Evolutionary conservation across 345 rosid species (phyloP).

Genomic region (Eucalyptus curtisii): DNA sequence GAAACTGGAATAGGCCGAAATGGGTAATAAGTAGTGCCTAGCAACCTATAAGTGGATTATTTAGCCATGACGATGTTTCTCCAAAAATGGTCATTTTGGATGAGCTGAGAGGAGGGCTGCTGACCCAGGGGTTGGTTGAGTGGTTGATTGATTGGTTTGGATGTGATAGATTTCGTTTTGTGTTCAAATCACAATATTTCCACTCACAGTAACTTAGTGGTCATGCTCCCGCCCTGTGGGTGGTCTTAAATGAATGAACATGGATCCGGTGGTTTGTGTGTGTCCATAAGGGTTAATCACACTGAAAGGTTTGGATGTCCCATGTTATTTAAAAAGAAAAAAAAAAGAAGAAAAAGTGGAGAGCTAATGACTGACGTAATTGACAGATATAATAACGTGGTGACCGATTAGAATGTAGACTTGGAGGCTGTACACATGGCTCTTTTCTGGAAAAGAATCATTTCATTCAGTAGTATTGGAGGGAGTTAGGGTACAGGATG

Average conservation of each 20-base stretch:
- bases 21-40: background rate
- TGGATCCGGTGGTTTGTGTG: background rate
- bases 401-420: background rate
- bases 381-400: no score
- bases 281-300: background rate
- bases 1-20: background rate
- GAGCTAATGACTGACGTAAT: background rate
- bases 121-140: background rate
- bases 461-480: background rate
- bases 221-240: background rate
- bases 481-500: background rate
- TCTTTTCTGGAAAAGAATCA: background rate
- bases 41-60: background rate
- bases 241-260: background rate
- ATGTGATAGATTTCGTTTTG: background rate
- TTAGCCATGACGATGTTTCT: background rate
- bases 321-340: background rate
- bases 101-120: background rate
- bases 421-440: accelerated
- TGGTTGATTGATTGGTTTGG: background rate
- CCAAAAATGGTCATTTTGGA: background rate
- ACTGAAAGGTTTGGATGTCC: background rate
- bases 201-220: background rate
- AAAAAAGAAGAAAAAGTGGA: background rate
- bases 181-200: background rate